These are phyloP conservation scores for Gryganskiella cystojenkinii DNA, from an alignment of 192 early-diverging fungal species.

Conservation along the genomic window DNA sequence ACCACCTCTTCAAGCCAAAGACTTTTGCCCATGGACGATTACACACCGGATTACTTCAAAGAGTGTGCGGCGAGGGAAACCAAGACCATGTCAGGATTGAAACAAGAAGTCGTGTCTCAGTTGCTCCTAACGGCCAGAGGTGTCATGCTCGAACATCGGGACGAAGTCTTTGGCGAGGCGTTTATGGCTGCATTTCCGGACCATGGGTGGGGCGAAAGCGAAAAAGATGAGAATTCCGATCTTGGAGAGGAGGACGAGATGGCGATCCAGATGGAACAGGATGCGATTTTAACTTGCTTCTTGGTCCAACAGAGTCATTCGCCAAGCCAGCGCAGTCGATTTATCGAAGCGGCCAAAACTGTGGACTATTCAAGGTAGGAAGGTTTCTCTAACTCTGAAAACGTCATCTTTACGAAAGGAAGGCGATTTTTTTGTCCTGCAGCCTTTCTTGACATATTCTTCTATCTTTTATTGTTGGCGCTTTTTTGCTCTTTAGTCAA, in stretches of 20 bases:
- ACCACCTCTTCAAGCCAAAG: neutral
- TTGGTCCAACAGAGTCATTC: slow-evolving; percentile 10
- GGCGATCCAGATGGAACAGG: slow-evolving; percentile 41
- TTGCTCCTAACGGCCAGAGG: slow-evolving; percentile 13
- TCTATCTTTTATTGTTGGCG: neutral
- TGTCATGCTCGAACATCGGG: slow-evolving; percentile 28
- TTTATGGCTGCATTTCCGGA: slow-evolving; percentile 24
- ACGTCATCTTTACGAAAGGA: neutral
- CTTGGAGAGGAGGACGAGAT: slow-evolving; percentile 29
- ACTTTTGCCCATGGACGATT: neutral
- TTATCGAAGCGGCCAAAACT: slow-evolving; percentile 21
- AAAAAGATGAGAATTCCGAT: neutral
- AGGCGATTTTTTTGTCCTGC: neutral
- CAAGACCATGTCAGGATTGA: slow-evolving; percentile 30
- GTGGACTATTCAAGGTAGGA: slow-evolving; percentile 32
- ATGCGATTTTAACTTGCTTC: slow-evolving; percentile 36
- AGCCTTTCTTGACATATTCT: neutral
- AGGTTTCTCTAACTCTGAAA: neutral
- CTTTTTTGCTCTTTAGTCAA: slow-evolving; percentile 8
- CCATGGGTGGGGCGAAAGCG: slow-evolving; percentile 24
- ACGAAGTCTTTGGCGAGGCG: slow-evolving; percentile 22
- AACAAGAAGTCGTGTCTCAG: slow-evolving; percentile 9
- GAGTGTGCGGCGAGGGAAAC: slow-evolving; percentile 1
- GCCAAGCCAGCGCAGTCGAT: neutral
- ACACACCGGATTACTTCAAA: slow-evolving; percentile 2